These are phyloP conservation scores for Kwoniella dejecticola DNA, from an alignment of 768 basidiomycete species.

Conservation along the genomic window DNA sequence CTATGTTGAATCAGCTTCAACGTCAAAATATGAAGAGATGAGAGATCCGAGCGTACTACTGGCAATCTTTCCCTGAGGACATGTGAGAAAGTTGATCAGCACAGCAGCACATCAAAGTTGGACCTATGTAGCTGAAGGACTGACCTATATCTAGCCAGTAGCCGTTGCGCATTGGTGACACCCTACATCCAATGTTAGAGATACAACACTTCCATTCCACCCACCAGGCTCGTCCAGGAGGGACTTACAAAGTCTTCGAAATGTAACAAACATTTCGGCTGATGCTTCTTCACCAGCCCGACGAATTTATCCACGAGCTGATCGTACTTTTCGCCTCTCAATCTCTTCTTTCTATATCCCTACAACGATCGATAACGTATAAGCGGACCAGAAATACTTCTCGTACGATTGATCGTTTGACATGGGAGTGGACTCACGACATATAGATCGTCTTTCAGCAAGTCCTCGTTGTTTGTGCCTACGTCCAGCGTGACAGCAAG, in stretches of 20 bases:
- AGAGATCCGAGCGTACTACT: constrained; percentile 13
- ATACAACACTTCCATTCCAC: no score
- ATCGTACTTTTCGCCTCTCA: constrained; percentile 75
- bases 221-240: background rate
- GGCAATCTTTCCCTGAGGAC: constrained; percentile 32
- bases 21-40: background rate
- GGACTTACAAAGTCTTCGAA: constrained; percentile 74
- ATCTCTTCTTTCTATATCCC: constrained; percentile 73
- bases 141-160: constrained; percentile 60
- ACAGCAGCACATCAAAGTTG: no score
- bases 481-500: constrained; percentile 56
- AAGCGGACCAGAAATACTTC: background rate
- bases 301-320: constrained; percentile 79
- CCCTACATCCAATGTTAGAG: no score
- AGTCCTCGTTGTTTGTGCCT: constrained; percentile 55
- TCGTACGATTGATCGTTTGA: background rate
- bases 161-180: constrained; percentile 69
- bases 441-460: constrained; percentile 40
- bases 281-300: constrained; percentile 71
- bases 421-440: constrained; percentile 20
- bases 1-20: constrained; percentile 5
- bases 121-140: no score
- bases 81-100: no score
- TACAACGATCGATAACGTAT: constrained; percentile 43
- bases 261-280: constrained; percentile 67